Conservation (phyloP, 1,284 basidiomycete species). For the Filobasidium uniguttulatum region DNA sequence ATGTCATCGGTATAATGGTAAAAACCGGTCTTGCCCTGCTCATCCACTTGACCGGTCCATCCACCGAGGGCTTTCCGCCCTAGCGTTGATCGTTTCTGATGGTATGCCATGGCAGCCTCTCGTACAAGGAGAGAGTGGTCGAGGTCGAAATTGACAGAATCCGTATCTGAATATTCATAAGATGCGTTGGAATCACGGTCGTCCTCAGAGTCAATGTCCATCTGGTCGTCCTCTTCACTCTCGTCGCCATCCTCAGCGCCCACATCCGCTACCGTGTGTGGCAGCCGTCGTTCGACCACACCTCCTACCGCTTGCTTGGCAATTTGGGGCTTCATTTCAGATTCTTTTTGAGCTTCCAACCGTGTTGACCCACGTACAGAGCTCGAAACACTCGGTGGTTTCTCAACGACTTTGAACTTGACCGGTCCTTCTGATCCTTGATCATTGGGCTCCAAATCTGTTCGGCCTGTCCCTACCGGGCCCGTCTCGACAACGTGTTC, state of each 20-base stretch:
- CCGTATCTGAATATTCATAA: conserved; percentile 13
- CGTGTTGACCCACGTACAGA: too few relatives aligned
- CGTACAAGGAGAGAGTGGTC: conserved; percentile 11
- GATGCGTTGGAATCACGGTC: conserved; percentile 6
- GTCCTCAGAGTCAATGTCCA: not conserved
- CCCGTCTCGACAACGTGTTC: not conserved
- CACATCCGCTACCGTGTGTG: not conserved
- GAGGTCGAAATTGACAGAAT: conserved; percentile 14
- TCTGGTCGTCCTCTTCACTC: not conserved
- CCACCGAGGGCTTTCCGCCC: conserved; percentile 14
- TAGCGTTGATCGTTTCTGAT: conserved; percentile 12
- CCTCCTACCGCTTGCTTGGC: not conserved
- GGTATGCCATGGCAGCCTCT: conserved; percentile 16
- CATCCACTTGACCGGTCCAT: conserved; percentile 12
- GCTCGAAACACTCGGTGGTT: too few relatives aligned
- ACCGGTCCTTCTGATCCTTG: not conserved
- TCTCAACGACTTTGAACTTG: not conserved
- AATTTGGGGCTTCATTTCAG: not conserved
- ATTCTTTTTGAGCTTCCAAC: too few relatives aligned
- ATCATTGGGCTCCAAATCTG: too few relatives aligned
- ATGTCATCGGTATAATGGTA: conserved; percentile 4
- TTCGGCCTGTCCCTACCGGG: not conserved
- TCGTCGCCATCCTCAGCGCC: not conserved
- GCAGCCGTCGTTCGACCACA: not conserved
- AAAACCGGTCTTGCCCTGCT: not conserved